phyloP scores from a whole-genome alignment of 768 basidiomycete genomes.

The Lentinula raphanica region DNA sequence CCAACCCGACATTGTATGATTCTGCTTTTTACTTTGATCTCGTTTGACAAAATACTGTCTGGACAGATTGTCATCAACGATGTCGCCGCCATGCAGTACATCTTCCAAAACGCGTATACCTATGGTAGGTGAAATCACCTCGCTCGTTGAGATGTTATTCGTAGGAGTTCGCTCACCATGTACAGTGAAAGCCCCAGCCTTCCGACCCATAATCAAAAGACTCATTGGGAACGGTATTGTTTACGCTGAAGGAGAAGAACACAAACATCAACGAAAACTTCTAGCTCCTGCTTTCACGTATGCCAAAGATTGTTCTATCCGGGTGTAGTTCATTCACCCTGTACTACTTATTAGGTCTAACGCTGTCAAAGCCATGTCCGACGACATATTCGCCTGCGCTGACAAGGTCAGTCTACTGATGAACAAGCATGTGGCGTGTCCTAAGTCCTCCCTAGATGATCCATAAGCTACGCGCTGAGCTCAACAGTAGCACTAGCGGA shows the following conservation, averaged over 20 bases:
- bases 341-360: slow-evolving; percentile 26
- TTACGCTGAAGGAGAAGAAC: slow-evolving; percentile 35
- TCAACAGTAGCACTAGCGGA: neutral
- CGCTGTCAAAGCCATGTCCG: slow-evolving; percentile 28
- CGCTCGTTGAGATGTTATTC: no score
- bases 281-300: slow-evolving; percentile 32
- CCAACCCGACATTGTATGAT: slow-evolving; percentile 31
- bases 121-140: slow-evolving; percentile 21
- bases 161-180: no score
- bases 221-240: slow-evolving; percentile 28
- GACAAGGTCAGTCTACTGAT: slow-evolving; percentile 17
- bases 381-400: slow-evolving; percentile 27
- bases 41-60: neutral
- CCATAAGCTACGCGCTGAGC: neutral
- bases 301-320: neutral
- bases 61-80: slow-evolving; percentile 29
- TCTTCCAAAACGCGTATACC: slow-evolving; percentile 29
- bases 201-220: slow-evolving; percentile 27
- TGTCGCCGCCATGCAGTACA: slow-evolving; percentile 31
- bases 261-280: slow-evolving; percentile 27
- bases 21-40: neutral
- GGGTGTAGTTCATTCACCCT: no score
- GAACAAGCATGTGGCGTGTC: neutral
- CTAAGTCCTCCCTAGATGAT: neutral
- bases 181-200: slow-evolving; percentile 23